These are phyloP conservation scores for Agapanthus africanus DNA, from an alignment of 106 monocot species.

Conservation along the genomic window DNA sequence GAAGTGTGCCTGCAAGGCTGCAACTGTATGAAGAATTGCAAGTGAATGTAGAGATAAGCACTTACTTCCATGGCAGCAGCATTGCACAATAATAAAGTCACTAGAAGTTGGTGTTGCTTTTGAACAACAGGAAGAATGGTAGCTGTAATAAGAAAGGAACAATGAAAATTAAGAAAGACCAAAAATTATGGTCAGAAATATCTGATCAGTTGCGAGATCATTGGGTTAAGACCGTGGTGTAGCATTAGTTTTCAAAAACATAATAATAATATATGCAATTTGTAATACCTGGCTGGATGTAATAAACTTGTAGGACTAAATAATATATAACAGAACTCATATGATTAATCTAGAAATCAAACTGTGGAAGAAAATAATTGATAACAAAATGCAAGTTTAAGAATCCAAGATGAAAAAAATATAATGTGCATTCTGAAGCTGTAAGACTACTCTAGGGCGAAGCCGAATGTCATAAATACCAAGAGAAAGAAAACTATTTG, in stretches of 20 bases:
- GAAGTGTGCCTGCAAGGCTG: background rate
- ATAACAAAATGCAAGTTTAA: too few species aligned
- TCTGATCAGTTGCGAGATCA: background rate
- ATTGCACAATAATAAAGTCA: constrained; percentile 93
- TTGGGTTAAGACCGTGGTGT: background rate
- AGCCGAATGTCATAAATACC: background rate
- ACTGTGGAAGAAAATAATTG: too few species aligned
- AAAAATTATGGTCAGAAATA: background rate
- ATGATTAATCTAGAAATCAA: background rate
- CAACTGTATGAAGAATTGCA: constrained; percentile 1
- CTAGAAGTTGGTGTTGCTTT: constrained; percentile 97
- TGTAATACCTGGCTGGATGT: too few species aligned
- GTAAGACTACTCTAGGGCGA: background rate
- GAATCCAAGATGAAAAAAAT: background rate
- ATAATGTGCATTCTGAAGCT: background rate
- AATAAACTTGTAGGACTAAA: background rate
- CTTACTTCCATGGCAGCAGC: constrained; percentile 92
- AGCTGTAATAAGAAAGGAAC: constrained; percentile 30
- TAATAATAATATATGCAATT: background rate
- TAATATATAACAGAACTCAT: background rate
- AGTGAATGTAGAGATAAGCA: background rate
- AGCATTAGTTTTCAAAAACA: background rate
- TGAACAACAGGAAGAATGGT: constrained; percentile 90
- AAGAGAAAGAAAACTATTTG: background rate
- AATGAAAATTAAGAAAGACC: constrained; percentile 6